A percentile compares a stretch with the other conserved stretches of the same genome.
Evolutionary conservation across 148 eudicot genomes (phyloP).

Genomic region (Talinum fruticosum): DNA sequence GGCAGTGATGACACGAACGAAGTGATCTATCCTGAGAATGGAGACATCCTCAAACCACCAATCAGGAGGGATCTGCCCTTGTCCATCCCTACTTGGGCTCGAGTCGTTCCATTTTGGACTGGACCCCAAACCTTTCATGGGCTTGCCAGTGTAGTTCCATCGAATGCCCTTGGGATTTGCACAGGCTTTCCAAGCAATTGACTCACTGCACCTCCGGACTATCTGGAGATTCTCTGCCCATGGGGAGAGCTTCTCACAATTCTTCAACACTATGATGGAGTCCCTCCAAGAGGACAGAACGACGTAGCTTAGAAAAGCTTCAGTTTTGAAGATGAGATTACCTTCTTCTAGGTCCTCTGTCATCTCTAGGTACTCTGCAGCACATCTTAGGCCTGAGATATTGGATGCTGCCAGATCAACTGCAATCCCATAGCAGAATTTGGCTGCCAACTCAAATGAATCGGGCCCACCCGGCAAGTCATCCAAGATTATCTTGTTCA

Average conservation of each 20-base stretch:
- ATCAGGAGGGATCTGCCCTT: slow-evolving; percentile 60
- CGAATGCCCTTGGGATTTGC: slow-evolving; percentile 88
- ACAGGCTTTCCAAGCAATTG: slow-evolving; percentile 98
- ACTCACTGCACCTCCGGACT: slow-evolving; percentile 91
- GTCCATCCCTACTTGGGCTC: slow-evolving; percentile 58
- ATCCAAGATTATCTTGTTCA: slow-evolving; percentile 50
- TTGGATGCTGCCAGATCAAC: slow-evolving; percentile 87
- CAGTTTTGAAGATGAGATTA: slow-evolving; percentile 92
- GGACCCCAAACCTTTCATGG: slow-evolving; percentile 48
- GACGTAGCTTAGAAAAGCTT: slow-evolving; percentile 91
- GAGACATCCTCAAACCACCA: slow-evolving; percentile 99
- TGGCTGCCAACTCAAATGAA: slow-evolving; percentile 88
- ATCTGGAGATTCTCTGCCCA: slow-evolving; percentile 99
- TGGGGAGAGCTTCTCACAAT: slow-evolving; percentile 87
- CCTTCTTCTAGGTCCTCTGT: slow-evolving; percentile 98
- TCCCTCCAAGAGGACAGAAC: slow-evolving; percentile 95
- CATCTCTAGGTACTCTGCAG: slow-evolving; percentile 94
- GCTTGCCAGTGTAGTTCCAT: slow-evolving; percentile 79
- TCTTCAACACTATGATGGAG: slow-evolving; percentile 79
- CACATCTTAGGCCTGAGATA: slow-evolving; percentile 88
- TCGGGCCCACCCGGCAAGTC: slow-evolving; percentile 90
- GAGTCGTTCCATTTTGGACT: slow-evolving; percentile 82
- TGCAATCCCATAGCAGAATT: slow-evolving; percentile 91
- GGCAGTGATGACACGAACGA: slow-evolving; percentile 92
- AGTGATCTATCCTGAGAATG: slow-evolving; percentile 81